These are phyloP conservation scores for Skeletonema grethae DNA, from an alignment of 108 stramenopile species.

Conservation along the genomic window DNA sequence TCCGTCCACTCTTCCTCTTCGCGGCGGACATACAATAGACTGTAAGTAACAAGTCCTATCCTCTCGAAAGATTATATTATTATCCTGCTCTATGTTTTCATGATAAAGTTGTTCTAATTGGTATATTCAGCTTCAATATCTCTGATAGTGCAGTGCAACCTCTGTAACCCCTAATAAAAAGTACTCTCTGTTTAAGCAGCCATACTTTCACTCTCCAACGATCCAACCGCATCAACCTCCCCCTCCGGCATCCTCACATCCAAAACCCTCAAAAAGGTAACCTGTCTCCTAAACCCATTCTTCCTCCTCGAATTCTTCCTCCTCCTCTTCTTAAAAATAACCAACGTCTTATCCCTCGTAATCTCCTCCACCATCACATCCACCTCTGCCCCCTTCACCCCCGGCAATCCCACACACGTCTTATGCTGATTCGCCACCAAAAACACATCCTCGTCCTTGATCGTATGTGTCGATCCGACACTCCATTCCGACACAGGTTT, in stretches of 20 bases:
- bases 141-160: too few relatives aligned
- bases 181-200: conserved; percentile 27
- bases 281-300: conserved; percentile 82
- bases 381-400: conserved; percentile 73
- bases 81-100: too few relatives aligned
- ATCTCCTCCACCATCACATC: conserved; percentile 91
- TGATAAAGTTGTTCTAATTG: too few relatives aligned
- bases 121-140: too few relatives aligned
- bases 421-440: conserved; percentile 64
- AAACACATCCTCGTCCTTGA: conserved; percentile 62
- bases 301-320: conserved; percentile 87
- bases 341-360: conserved; percentile 80
- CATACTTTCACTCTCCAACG: conserved; percentile 12
- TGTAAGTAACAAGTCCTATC: too few relatives aligned
- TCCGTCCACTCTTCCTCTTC: too few relatives aligned
- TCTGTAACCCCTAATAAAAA: too few relatives aligned
- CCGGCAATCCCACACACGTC: conserved; percentile 85
- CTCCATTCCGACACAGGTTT: conserved; percentile 63
- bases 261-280: conserved; percentile 81
- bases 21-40: too few relatives aligned
- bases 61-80: too few relatives aligned
- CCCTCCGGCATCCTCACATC: conserved; percentile 79
- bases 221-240: conserved; percentile 4
- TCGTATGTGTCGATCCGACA: conserved; percentile 76
- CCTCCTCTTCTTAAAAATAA: conserved; percentile 91